Evolutionary conservation across 208 protist species (phyloP), one percentile per base, ranked within the genome.

Genomic region (Strigomonas oncopelti): DNA sequence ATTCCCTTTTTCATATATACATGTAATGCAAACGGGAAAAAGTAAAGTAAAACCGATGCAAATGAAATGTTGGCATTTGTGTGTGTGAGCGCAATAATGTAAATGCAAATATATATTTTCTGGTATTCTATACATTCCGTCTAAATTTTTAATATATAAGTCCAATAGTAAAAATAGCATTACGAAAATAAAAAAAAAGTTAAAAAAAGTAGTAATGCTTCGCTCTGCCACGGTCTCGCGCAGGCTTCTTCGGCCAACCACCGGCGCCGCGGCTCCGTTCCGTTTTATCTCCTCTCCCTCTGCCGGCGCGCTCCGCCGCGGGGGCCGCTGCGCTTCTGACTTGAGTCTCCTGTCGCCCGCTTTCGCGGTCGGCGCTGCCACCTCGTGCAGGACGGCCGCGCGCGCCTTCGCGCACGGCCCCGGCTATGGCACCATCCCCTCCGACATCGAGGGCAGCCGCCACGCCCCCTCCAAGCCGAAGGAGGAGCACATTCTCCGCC

Each of bases 381-480:
- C 34, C 22, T 9, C 29, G 29, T 36, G 32, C 5, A 32, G 5
- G n/a, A 55, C 48, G 27, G 16, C 45, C 56, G 22, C 54, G 32
- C 69, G 51, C 48, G 32, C 31, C 16, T 45, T 62, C 28, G 25
- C 24, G 2, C 29, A 1, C 31, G 60, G 75, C 62, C 45, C 70
- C 22, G 64, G 66, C 34, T 85, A 87, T 71, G 84, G 81, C 57
- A 80, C 73, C 46, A 63, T 90, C 24, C 76, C 87, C 3, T 69
- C 87, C 22, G 87, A 92, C 72, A 87, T 92, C 57, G 87, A 86
- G 65, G 48, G 66, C 38, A 52, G 60, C 25, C 72, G 73, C 29
- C 80, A 83, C 22, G 72, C 74, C 42, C 60, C 79, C 18, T 52
- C 60, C 32, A 87, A 88, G 72, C 80, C 84, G 16, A 65, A 53